Conservation (phyloP, 495 filamentous ascomycete species). For the Parachaetomium inaequale region DNA sequence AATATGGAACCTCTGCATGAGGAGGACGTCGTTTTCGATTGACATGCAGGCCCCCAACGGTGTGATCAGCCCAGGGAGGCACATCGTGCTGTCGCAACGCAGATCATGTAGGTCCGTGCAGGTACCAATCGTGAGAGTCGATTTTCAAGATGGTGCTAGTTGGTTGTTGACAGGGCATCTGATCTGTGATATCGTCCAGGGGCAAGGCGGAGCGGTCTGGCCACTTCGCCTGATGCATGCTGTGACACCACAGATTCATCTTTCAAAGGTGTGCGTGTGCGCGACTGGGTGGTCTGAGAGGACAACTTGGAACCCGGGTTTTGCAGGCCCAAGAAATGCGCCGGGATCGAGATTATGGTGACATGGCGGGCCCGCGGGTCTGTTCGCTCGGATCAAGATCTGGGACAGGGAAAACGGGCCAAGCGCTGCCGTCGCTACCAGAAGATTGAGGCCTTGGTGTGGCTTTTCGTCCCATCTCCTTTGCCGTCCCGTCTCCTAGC, state of each 20-base stretch:
- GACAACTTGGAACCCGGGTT: not conserved
- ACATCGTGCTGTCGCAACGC: not conserved
- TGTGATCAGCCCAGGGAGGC: conserved; percentile 8
- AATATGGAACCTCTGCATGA: not conserved
- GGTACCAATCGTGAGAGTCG: not conserved
- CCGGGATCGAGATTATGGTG: not conserved
- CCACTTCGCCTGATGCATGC: not conserved
- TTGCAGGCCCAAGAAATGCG: not conserved
- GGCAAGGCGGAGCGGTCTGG: not conserved
- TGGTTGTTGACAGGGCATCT: too few species aligned
- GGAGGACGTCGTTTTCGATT: not conserved
- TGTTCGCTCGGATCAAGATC: not conserved
- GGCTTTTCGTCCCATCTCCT: conserved; percentile 5
- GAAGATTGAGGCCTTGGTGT: not conserved
- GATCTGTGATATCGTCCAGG: not conserved
- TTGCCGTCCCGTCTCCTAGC: not conserved
- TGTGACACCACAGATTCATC: conserved; percentile 1
- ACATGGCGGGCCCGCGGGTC: not conserved
- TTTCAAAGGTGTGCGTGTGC: not conserved
- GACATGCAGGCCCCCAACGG: not conserved
- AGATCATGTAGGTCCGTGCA: not conserved
- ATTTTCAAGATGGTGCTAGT: too few species aligned
- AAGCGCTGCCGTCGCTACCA: conserved; percentile 21
- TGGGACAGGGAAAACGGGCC: not conserved
- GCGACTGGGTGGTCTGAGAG: not conserved